Conservation (phyloP, 768 basidiomycete genomes). For the Suillus alpinus region DNA sequence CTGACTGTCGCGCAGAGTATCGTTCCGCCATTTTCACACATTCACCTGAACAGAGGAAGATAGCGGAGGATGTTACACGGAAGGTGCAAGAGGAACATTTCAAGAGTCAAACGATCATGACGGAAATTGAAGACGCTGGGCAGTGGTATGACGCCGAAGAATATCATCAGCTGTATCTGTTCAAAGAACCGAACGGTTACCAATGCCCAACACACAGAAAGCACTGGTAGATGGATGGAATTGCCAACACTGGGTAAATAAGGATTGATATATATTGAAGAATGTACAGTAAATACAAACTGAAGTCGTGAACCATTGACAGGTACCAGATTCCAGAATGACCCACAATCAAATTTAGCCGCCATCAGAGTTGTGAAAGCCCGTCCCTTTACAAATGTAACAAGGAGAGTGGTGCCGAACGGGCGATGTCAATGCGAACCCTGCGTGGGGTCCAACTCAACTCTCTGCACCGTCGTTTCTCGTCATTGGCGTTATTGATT, state of each 20-base stretch:
- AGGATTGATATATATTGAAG: not conserved
- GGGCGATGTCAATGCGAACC: slow-evolving; percentile 60
- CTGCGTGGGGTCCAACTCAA: slow-evolving; percentile 46
- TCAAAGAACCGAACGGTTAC: slow-evolving; percentile 84
- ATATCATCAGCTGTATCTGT: slow-evolving; percentile 78
- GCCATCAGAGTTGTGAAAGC: slow-evolving; percentile 52
- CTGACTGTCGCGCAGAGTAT: slow-evolving; percentile 57
- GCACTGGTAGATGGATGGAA: slow-evolving; percentile 61
- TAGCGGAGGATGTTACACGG: slow-evolving; percentile 73
- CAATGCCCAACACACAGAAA: slow-evolving; percentile 87
- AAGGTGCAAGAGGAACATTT: slow-evolving; percentile 87
- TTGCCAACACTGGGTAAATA: not conserved
- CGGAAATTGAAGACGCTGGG: slow-evolving; percentile 65
- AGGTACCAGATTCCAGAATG: not conserved
- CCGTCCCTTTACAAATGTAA: slow-evolving; percentile 58
- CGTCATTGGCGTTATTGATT: slow-evolving; percentile 50
- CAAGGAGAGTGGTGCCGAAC: slow-evolving; percentile 62
- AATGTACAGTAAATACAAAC: not conserved
- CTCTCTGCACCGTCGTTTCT: slow-evolving; percentile 55
- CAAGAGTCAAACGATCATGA: slow-evolving; percentile 72
- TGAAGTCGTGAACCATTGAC: not conserved
- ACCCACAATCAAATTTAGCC: slow-evolving; percentile 23
- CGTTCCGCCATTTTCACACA: slow-evolving; percentile 89
- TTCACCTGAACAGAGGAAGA: slow-evolving; percentile 64
- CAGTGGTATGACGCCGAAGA: slow-evolving; percentile 83